Conservation (phyloP, 2,329 filamentous ascomycete genomes). For the Penicillium sp. region DNA sequence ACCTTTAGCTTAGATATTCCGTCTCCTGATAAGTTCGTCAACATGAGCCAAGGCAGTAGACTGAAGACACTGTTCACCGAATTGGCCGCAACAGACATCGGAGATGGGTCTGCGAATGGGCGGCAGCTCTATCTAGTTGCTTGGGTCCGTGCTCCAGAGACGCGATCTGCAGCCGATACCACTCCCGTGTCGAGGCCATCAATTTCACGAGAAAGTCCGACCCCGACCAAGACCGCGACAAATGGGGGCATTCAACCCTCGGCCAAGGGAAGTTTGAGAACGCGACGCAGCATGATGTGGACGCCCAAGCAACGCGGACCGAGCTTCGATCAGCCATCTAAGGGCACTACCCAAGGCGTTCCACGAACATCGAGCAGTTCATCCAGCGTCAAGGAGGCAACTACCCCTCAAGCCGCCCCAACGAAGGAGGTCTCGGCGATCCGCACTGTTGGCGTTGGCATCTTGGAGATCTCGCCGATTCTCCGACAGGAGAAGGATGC, state of each 20-base stretch:
- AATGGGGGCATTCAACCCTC: constrained; percentile 32
- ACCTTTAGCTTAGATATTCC: constrained; percentile 77
- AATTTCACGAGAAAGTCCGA: constrained; percentile 37
- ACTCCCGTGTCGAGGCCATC: constrained; percentile 31
- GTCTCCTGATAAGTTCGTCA: constrained; percentile 68
- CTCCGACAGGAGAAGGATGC: constrained; percentile 70
- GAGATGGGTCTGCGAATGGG: constrained; percentile 61
- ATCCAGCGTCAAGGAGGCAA: constrained; percentile 29
- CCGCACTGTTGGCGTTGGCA: constrained; percentile 72
- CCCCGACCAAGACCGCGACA: constrained; percentile 27
- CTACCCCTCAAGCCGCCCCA: constrained; percentile 21
- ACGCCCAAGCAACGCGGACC: constrained; percentile 35
- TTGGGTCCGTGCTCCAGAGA: constrained; percentile 67
- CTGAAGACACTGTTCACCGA: constrained; percentile 87
- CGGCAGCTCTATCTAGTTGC: constrained; percentile 80
- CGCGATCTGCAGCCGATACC: constrained; percentile 30
- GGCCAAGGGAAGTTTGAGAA: constrained; percentile 39
- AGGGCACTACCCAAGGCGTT: constrained; percentile 27
- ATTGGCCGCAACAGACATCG: constrained; percentile 72
- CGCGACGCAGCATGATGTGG: constrained; percentile 49
- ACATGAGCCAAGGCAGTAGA: constrained; percentile 63
- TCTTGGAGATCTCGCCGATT: constrained; percentile 72
- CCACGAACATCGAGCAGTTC: constrained; percentile 36
- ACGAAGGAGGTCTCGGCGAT: constrained; percentile 51
- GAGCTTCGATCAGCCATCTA: constrained; percentile 32